Conservation (phyloP, 768 basidiomycete species). For the Tricholoma terreum region DNA sequence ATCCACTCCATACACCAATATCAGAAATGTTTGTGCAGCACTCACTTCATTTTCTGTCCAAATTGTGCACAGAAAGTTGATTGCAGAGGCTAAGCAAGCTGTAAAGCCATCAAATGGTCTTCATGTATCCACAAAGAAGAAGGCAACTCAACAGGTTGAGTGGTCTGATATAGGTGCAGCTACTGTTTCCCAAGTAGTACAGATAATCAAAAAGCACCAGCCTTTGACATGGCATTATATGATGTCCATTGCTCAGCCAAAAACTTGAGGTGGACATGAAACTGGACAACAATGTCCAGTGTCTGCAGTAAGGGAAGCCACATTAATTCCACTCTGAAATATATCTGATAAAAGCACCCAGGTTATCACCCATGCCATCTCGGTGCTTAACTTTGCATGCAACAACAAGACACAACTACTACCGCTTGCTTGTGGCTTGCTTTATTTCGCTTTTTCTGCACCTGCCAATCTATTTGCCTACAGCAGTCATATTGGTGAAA, state of each 20-base stretch:
- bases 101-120: conserved; percentile 16
- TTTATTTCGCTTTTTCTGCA: conserved; percentile 21
- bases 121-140: conserved; percentile 9
- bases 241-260: not conserved
- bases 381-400: conserved; percentile 7
- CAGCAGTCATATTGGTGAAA: conserved; percentile 7
- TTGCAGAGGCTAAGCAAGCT: conserved; percentile 15
- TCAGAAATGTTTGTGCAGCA: conserved; percentile 18
- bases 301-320: not conserved
- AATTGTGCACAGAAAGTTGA: conserved; percentile 16
- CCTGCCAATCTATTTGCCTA: conserved; percentile 14
- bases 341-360: not conserved
- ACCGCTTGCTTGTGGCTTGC: not conserved
- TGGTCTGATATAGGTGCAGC: not conserved
- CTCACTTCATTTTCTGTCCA: conserved; percentile 29
- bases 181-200: not conserved
- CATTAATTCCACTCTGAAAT: not conserved
- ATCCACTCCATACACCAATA: conserved; percentile 10
- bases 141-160: not conserved
- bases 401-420: conserved; percentile 16
- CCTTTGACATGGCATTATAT: not conserved
- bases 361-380: conserved; percentile 11
- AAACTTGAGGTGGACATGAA: not conserved
- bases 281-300: not conserved
- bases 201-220: not conserved